Conservation (phyloP, 768 basidiomycete species). For the Lentinus brumalis region DNA sequence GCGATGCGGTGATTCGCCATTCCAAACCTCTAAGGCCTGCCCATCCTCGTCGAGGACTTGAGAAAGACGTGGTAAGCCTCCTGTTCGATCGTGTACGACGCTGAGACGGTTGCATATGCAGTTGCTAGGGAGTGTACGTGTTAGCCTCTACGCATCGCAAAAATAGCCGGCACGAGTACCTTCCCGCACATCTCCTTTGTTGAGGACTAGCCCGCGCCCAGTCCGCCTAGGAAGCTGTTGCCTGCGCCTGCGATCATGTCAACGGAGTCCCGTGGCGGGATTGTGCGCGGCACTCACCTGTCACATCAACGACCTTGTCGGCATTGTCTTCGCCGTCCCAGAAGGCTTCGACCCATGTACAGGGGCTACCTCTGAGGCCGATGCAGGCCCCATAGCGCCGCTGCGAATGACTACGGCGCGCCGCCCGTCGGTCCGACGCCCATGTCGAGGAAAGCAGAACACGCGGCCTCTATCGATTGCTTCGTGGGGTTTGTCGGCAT, state of each 20-base stretch:
- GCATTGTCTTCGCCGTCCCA: slow-evolving; percentile 52
- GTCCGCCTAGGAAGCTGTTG: slow-evolving; percentile 84
- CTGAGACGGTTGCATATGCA: slow-evolving; percentile 77
- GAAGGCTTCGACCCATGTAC: slow-evolving; percentile 74
- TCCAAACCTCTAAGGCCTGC: slow-evolving; percentile 54
- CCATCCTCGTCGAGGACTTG: slow-evolving; percentile 21
- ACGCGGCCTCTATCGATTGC: slow-evolving; percentile 65
- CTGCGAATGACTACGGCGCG: slow-evolving; percentile 73
- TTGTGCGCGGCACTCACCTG: slow-evolving; percentile 47
- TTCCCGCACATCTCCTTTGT: slow-evolving; percentile 60
- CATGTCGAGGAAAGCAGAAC: slow-evolving; percentile 58
- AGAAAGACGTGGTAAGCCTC: slow-evolving; percentile 61
- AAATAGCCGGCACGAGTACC: slow-evolving; percentile 43
- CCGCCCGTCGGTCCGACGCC: slow-evolving; percentile 51
- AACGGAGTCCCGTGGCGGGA: slow-evolving; percentile 8
- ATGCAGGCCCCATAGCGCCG: slow-evolving; percentile 70
- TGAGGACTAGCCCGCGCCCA: slow-evolving; percentile 66
- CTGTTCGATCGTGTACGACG: slow-evolving; percentile 85
- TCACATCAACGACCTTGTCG: slow-evolving; percentile 74
- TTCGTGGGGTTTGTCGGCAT: slow-evolving; percentile 50
- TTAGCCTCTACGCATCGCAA: neutral
- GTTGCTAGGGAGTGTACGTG: slow-evolving; percentile 47
- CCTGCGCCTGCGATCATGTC: slow-evolving; percentile 70
- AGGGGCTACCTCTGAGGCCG: slow-evolving; percentile 41
- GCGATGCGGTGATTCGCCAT: slow-evolving; percentile 61